phyloP scores from a whole-genome alignment of 2,329 filamentous ascomycete genomes.

The Xylaria sp. region DNA sequence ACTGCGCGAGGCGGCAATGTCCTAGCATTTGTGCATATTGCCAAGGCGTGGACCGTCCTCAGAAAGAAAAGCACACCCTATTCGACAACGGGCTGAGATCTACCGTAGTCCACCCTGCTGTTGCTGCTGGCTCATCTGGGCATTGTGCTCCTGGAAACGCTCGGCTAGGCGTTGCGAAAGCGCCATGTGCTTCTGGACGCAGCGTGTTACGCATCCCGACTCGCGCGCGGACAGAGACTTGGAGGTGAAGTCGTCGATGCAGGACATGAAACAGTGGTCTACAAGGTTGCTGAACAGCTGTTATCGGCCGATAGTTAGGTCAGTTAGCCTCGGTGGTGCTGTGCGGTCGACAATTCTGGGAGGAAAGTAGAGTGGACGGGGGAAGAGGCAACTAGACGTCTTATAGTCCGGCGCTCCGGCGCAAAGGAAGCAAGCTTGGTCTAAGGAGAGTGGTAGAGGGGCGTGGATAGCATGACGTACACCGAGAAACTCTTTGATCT shows the following conservation, averaged over 20 bases:
- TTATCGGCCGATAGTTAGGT: background rate
- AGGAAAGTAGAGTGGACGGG: background rate
- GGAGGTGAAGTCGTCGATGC: conserved; percentile 97
- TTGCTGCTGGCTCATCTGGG: conserved; percentile 59
- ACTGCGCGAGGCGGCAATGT: background rate
- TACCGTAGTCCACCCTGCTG: conserved; percentile 46
- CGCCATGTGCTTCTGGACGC: conserved; percentile 95
- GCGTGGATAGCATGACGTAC: conserved; percentile 57
- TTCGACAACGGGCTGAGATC: conserved; percentile 5
- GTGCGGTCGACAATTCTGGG: too few relatives aligned
- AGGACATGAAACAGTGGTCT: conserved; percentile 93
- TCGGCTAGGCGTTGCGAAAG: conserved; percentile 87
- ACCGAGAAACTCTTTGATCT: conserved; percentile 98
- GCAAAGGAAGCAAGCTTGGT: background rate
- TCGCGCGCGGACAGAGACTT: conserved; percentile 89
- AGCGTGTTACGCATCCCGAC: conserved; percentile 88
- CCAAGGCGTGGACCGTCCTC: background rate
- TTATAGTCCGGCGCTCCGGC: too few relatives aligned
- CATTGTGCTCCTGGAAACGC: conserved; percentile 77
- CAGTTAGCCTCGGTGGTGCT: conserved; percentile 31
- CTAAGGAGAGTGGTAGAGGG: background rate
- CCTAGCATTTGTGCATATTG: background rate
- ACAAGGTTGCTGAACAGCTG: conserved; percentile 69
- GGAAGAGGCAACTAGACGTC: background rate
- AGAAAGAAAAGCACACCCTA: background rate